Evolutionary conservation across 2,329 filamentous ascomycete genomes (phyloP), one percentile per base, ranked within the genome.

Genomic region (Neonectria hederae): DNA sequence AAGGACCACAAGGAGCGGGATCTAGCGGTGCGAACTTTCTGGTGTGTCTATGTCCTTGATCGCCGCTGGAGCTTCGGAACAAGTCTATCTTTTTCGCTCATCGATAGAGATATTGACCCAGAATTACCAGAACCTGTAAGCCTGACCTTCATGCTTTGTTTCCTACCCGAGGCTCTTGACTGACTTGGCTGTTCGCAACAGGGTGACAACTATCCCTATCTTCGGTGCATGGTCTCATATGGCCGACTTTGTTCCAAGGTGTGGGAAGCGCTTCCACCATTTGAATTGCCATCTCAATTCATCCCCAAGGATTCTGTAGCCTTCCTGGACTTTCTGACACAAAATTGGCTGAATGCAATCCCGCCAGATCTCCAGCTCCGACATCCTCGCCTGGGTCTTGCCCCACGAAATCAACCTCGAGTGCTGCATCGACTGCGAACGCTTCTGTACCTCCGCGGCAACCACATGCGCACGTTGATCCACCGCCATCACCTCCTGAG

Each of bases 1-100:
- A 66, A 68, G 2, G 76, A 80, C 21, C 65, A 68, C 0, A 63
- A 73, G 3, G 67, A 75, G 4, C 75, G 78, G 0, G 70, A 74
- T 1, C 51, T 75, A 5, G 80, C 80, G 0, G 69, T 77, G 2
- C 72, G 77, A 2, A 76, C 84, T 0, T 86, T 85, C 63, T 86
- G 83, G 83, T 83, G 79, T 30, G 81, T 84, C 22, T 86, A 85
- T 56, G 80, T 83, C 0, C 77, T 86, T 0, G 84, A 86, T 55
- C 80, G 83, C 0, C 80, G 83, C 21, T 86, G 83, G 81, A 84
- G 82, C 10, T 84, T 86, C 32, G 83, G 83, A 2, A 85, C 83
- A 0, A 83, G 83, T 8, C 68, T 85, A n/a, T 83, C 83, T 0
- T 85, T 84, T 66, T 80, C 80, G 0, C 76, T 86, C 10, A 76